These are phyloP conservation scores for Herpetomonas tarakana DNA, from an alignment of 208 protist species.

Conservation along the genomic window DNA sequence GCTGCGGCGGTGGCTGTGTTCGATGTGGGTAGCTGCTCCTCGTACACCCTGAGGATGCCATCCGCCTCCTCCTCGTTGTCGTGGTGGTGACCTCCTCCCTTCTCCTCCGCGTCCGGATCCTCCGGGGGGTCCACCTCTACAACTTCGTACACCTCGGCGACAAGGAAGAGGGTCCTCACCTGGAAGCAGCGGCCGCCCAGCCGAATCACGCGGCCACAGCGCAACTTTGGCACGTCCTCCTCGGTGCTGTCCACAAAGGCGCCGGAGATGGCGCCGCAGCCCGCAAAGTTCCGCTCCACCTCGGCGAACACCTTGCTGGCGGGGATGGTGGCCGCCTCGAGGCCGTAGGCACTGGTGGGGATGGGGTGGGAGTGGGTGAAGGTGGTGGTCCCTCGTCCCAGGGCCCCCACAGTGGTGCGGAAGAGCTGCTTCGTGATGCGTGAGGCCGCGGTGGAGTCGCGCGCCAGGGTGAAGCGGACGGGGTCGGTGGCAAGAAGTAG, in stretches of 20 bases:
- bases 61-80: constrained; percentile 1
- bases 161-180: constrained; percentile 48
- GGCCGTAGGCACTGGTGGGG: constrained; percentile 51
- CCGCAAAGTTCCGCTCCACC: constrained; percentile 49
- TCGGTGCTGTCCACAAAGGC: constrained; percentile 11
- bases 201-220: constrained; percentile 30
- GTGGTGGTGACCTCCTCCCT: background rate
- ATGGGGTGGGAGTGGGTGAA: constrained; percentile 46
- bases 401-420: constrained; percentile 17
- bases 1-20: background rate
- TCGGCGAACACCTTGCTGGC: constrained; percentile 32
- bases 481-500: constrained; percentile 15
- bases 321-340: constrained; percentile 30
- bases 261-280: constrained; percentile 6
- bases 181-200: constrained; percentile 34
- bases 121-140: constrained; percentile 19
- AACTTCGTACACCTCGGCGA: constrained; percentile 75
- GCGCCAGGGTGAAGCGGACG: constrained; percentile 36
- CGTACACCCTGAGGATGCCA: background rate
- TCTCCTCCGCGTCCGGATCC: background rate
- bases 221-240: constrained; percentile 31
- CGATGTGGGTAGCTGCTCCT: background rate
- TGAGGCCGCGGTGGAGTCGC: constrained; percentile 36
- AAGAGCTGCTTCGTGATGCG: constrained; percentile 81
- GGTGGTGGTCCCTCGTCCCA: constrained; percentile 35